Base-by-base conservation (phyloP, 2,329 filamentous ascomycete species). In the Paracoccidioides brasiliensis region DNA sequence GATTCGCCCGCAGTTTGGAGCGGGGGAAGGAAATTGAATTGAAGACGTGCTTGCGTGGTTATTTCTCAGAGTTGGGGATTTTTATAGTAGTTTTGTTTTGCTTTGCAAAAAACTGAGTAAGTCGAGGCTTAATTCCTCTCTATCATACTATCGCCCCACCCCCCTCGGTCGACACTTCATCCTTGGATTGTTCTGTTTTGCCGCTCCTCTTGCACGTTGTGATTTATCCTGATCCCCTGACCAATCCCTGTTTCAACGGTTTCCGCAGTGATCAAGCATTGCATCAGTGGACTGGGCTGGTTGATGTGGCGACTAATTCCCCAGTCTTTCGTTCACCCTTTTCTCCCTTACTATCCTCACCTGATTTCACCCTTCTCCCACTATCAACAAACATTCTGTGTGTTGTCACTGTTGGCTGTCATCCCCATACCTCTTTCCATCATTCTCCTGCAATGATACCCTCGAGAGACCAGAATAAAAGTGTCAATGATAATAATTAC, bases 401-500 rank as follows among this genome's bases (percentile, higher is more conserved):
- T 8, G 12, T 35, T 48, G 3, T n/a, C 6, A 32, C 14, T 28
- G 32, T 48, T 28, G 45, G 8, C 30, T 22, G 22, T 32, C 30
- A 33, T 2, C 10, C 22, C 6, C 9, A 8, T 3, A 37, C 45
- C 45, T n/a, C 32, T 49, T 14, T 2, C 22, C 22, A 2, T 22
- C 2, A n/a, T 9, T 37, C 32, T 12, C 22, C 38, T 3, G 12
- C 38, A 35, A 42, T 52, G 12, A 42, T 52, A 22, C 8, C 48
- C n/a, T 35, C 35, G 22, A 40, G 10, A 32, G 15, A 52, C 10
- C 12, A 41, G 28, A 7, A 38, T 28, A 28, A 30, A 5, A 32
- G 9, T 58, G 61, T 61, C 67, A 63, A 62, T 58, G 53, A 58
- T 62, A 53, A 60, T 56, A 38, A 10, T 14, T 61, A 61, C 56